Evolutionary conservation across 2,329 filamentous ascomycete species (phyloP).

Genomic region (Akanthomyces dipterigenus): DNA sequence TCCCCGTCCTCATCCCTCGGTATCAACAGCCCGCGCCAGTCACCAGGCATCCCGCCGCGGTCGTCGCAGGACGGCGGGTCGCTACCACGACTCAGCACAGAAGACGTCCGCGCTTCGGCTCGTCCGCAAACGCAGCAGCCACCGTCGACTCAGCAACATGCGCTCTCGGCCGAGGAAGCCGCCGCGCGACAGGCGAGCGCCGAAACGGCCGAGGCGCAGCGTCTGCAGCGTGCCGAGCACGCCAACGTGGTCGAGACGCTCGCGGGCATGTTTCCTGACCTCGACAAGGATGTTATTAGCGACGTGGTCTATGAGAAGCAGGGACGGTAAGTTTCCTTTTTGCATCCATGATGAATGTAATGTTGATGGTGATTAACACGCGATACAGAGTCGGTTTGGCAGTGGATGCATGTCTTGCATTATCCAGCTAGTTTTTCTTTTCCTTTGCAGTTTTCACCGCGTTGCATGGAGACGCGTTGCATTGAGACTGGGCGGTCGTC

Average conservation of each 20-base stretch:
- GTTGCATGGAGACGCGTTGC: not conserved
- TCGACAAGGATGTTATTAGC: constrained; percentile 90
- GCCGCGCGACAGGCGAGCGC: constrained; percentile 86
- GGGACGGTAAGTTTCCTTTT: constrained; percentile 61
- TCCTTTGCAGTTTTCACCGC: not conserved
- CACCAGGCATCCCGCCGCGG: constrained; percentile 23
- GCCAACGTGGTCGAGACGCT: constrained; percentile 88
- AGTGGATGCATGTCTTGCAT: constrained; percentile 77
- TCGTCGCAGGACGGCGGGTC: constrained; percentile 6
- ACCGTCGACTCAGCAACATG: constrained; percentile 21
- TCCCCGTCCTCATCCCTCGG: constrained; percentile 25
- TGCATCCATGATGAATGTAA: not conserved
- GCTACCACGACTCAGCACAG: constrained; percentile 23
- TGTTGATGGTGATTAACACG: not conserved
- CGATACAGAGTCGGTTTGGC: constrained; percentile 68
- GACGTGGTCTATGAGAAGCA: constrained; percentile 96
- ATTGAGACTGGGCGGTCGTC: not conserved
- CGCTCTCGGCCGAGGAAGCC: constrained; percentile 72
- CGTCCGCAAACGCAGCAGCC: constrained; percentile 14
- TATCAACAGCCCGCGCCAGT: too few relatives aligned
- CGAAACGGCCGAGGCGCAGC: constrained; percentile 78
- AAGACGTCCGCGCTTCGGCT: constrained; percentile 22
- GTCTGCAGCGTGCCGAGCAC: constrained; percentile 79
- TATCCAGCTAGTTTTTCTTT: constrained; percentile 38
- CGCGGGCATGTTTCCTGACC: constrained; percentile 91